Evolutionary conservation across 768 basidiomycete genomes (phyloP).

Genomic region (Suillus hirtellus): DNA sequence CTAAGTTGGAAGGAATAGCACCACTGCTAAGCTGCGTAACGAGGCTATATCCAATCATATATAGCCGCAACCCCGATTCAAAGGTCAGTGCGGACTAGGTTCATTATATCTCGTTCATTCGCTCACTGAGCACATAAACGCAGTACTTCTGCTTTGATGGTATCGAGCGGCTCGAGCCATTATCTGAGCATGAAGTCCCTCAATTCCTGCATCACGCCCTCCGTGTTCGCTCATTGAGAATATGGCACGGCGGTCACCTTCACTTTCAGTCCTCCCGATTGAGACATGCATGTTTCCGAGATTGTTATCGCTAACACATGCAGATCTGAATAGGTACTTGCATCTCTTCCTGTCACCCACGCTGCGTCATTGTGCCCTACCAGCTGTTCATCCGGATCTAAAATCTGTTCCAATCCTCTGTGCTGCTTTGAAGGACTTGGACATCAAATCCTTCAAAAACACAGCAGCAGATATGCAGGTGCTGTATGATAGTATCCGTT

Average conservation of each 20-base stretch:
- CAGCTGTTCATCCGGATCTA: not conserved
- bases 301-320: not conserved
- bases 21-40: not conserved
- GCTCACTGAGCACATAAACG: not conserved
- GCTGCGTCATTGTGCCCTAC: not conserved
- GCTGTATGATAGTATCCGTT: not conserved
- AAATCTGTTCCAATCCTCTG: not conserved
- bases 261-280: not conserved
- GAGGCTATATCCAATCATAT: not conserved
- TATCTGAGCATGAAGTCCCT: not conserved
- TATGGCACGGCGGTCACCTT: not conserved
- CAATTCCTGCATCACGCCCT: not conserved
- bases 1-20: not conserved
- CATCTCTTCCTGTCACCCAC: not conserved
- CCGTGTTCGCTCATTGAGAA: not conserved
- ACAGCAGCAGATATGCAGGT: not conserved
- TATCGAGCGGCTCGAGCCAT: no score
- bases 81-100: not conserved
- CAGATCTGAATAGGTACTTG: not conserved
- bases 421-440: not conserved
- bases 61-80: not conserved
- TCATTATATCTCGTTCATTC: not conserved
- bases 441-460: not conserved
- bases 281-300: conserved; percentile 1
- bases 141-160: not conserved